phyloP scores from a whole-genome alignment of 441 rosid genomes.

The Gossypium davidsonii region DNA sequence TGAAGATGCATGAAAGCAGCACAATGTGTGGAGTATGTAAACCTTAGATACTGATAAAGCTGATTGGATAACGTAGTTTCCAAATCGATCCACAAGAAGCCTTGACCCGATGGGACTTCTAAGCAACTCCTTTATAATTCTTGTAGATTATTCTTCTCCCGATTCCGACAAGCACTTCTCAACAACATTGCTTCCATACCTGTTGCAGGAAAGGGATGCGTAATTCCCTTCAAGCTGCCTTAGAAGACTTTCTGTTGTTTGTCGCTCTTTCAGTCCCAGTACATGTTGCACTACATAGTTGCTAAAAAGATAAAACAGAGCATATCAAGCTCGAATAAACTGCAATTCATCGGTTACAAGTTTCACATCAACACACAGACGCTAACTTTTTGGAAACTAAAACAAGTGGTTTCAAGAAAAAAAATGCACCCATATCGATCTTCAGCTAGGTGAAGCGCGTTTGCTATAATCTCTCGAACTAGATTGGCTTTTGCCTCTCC shows the following conservation, averaged over 20 bases:
- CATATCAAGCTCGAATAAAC: not conserved
- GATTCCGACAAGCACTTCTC: conserved; percentile 44
- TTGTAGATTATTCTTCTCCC: conserved; percentile 21
- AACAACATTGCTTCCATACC: conserved; percentile 73
- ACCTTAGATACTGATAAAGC: conserved; percentile 55
- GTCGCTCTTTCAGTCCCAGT: conserved; percentile 27
- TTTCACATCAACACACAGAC: not conserved
- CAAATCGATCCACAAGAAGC: conserved; percentile 56
- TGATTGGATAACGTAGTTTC: conserved; percentile 62
- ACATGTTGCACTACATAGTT: conserved; percentile 68
- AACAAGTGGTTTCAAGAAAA: not conserved
- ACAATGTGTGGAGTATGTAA: conserved; percentile 4
- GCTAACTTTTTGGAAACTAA: not conserved
- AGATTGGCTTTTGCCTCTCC: conserved; percentile 34
- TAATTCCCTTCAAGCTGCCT: conserved; percentile 40
- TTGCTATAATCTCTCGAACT: conserved; percentile 32
- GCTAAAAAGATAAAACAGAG: conserved; percentile 24
- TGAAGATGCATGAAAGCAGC: not conserved
- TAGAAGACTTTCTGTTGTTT: conserved; percentile 31
- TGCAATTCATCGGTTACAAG: not conserved
- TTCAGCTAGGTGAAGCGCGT: conserved; percentile 42
- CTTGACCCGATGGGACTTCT: conserved; percentile 23
- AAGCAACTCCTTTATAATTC: conserved; percentile 48
- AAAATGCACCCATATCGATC: conserved; percentile 51
- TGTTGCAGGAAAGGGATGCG: conserved; percentile 42